Conservation (phyloP, 768 basidiomycete genomes). For the Hortiboletus campestris region DNA sequence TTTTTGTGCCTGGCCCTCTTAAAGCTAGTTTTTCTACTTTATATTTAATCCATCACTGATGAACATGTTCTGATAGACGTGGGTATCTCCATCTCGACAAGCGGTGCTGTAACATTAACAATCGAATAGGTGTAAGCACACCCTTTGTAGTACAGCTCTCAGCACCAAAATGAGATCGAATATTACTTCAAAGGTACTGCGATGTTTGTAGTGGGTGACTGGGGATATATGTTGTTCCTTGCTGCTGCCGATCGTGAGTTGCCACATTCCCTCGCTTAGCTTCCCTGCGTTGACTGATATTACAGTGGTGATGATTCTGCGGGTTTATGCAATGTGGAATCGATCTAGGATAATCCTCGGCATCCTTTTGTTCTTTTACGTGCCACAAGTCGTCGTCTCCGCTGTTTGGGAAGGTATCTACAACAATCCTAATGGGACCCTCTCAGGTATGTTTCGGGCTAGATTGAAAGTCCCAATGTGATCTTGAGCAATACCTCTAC, state of each 20-base stretch:
- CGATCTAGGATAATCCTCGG: constrained; percentile 5
- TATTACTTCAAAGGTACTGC: background rate
- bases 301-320: constrained; percentile 18
- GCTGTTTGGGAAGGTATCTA: constrained; percentile 3
- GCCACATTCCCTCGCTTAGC: no score
- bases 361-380: constrained; percentile 4
- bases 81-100: background rate
- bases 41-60: background rate
- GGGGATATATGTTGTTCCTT: constrained; percentile 6
- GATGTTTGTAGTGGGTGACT: background rate
- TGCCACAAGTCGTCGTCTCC: background rate
- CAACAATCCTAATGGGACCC: background rate
- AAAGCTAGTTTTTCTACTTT: background rate
- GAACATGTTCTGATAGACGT: constrained; percentile 4
- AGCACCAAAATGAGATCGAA: background rate
- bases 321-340: constrained; percentile 15
- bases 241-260: constrained; percentile 13
- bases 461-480: no score
- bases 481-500: no score
- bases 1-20: constrained; percentile 1
- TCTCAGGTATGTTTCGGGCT: constrained; percentile 3
- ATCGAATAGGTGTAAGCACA: constrained; percentile 10
- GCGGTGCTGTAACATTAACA: background rate
- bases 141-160: background rate
- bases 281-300: background rate